Conservation (phyloP, 1,139 yeast species). For the Nadsonia starkeyi-henricii region DNA sequence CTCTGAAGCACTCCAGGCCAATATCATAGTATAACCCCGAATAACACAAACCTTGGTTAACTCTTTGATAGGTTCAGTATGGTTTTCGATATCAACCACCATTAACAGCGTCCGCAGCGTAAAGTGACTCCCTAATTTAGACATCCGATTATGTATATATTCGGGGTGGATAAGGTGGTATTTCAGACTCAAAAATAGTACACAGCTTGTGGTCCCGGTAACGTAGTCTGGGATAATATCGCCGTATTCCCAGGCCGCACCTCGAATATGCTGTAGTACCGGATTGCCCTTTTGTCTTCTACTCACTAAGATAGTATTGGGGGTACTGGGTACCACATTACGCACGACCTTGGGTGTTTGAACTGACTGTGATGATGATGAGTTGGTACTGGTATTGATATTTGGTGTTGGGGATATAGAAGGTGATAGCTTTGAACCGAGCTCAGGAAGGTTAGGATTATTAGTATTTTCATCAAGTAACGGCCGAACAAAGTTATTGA, state of each 20-base stretch:
- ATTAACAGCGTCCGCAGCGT: slow-evolving; percentile 52
- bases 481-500: too few species aligned
- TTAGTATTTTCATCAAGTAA: too few species aligned
- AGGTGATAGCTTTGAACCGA: too few species aligned
- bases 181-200: slow-evolving; percentile 3
- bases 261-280: slow-evolving; percentile 32
- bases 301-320: slow-evolving; percentile 29
- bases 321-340: too few species aligned
- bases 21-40: slow-evolving; percentile 33
- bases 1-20: slow-evolving; percentile 76
- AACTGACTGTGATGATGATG: too few species aligned
- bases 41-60: slow-evolving; percentile 38
- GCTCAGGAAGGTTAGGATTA: too few species aligned
- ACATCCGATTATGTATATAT: slow-evolving; percentile 59
- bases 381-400: too few species aligned
- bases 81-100: slow-evolving; percentile 67
- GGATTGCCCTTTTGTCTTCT: slow-evolving; percentile 51
- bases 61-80: slow-evolving; percentile 53
- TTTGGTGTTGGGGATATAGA: too few species aligned
- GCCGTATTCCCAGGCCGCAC: slow-evolving; percentile 36
- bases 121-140: slow-evolving; percentile 34
- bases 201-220: slow-evolving; percentile 5
- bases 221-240: slow-evolving; percentile 32
- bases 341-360: too few species aligned
- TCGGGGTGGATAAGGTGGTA: slow-evolving; percentile 66